These are phyloP conservation scores for Circinella umbellata DNA, from an alignment of 371 early-diverging fungal genomes.

Conservation along the genomic window DNA sequence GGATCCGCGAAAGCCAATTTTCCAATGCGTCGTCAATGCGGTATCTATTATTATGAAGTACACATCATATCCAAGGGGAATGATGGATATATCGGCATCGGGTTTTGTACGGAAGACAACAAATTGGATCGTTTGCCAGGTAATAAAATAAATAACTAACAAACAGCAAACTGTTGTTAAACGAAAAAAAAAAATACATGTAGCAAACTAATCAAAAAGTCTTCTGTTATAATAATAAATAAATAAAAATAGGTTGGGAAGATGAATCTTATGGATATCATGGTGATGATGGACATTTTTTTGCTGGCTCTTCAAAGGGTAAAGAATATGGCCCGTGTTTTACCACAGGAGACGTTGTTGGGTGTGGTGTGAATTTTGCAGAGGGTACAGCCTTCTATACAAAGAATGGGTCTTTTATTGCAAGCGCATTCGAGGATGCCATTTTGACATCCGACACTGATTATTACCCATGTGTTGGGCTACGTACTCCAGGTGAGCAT, in stretches of 20 bases:
- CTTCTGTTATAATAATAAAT: not conserved
- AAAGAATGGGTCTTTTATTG: constrained; percentile 88
- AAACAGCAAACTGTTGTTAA: no score
- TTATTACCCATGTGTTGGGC: constrained; percentile 87
- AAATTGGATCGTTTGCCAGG: constrained; percentile 79
- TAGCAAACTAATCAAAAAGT: not conserved
- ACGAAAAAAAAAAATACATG: not conserved
- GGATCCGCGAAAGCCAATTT: constrained; percentile 83
- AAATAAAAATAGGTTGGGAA: constrained; percentile 73
- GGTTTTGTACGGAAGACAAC: constrained; percentile 72
- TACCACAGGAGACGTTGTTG: constrained; percentile 90
- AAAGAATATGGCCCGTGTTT: constrained; percentile 89
- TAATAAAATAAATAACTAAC: constrained; percentile 22
- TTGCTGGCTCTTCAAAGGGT: constrained; percentile 83
- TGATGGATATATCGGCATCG: constrained; percentile 93
- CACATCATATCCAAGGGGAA: constrained; percentile 85
- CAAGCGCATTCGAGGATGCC: constrained; percentile 47
- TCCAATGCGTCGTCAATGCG: constrained; percentile 85
- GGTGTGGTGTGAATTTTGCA: constrained; percentile 91
- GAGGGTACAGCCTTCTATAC: constrained; percentile 84
- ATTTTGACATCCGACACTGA: constrained; percentile 28
- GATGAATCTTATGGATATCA: constrained; percentile 87
- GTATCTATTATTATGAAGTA: constrained; percentile 93
- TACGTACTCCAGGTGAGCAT: constrained; percentile 88
- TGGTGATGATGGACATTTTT: constrained; percentile 92